phyloP scores from a whole-genome alignment of 768 basidiomycete species.

The Terana coerulea region DNA sequence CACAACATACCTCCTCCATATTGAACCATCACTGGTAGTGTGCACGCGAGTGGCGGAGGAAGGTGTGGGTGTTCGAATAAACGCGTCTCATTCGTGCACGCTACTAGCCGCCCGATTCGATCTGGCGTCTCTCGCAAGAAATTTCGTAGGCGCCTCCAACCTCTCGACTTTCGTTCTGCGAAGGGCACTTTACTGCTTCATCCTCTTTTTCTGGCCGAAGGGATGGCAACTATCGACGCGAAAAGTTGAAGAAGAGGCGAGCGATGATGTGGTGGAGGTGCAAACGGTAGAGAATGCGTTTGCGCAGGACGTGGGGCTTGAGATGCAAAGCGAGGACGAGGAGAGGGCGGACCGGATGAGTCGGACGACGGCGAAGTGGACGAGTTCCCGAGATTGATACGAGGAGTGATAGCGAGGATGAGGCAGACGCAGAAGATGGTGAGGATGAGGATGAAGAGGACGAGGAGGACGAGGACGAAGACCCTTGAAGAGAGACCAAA shows the following conservation, averaged over 20 bases:
- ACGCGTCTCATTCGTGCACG: conserved; percentile 2
- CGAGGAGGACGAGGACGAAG: conserved; percentile 32
- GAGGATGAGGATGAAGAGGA: conserved; percentile 33
- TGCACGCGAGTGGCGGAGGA: background rate
- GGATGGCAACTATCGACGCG: conserved; percentile 31
- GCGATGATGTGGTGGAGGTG: conserved; percentile 36
- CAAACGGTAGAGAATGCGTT: conserved; percentile 33
- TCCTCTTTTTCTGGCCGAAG: background rate
- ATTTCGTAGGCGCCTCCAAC: conserved; percentile 21
- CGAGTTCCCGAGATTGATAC: conserved; percentile 51
- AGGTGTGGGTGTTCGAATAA: background rate
- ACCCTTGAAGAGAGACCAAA: too few relatives aligned
- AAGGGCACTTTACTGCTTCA: too few relatives aligned
- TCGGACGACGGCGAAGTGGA: conserved; percentile 68
- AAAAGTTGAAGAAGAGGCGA: conserved; percentile 33
- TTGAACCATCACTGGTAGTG: conserved; percentile 67
- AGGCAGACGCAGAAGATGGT: too few relatives aligned
- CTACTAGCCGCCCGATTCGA: conserved; percentile 23
- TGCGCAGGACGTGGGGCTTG: conserved; percentile 44
- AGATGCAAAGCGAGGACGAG: conserved; percentile 78
- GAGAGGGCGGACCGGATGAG: conserved; percentile 32
- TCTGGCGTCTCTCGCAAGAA: conserved; percentile 22
- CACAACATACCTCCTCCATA: conserved; percentile 74
- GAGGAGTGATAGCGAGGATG: conserved; percentile 26
- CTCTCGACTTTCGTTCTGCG: background rate